Evolutionary conservation across 2,329 filamentous ascomycete species (phyloP).

Genomic region (Sporothrix inflata): DNA sequence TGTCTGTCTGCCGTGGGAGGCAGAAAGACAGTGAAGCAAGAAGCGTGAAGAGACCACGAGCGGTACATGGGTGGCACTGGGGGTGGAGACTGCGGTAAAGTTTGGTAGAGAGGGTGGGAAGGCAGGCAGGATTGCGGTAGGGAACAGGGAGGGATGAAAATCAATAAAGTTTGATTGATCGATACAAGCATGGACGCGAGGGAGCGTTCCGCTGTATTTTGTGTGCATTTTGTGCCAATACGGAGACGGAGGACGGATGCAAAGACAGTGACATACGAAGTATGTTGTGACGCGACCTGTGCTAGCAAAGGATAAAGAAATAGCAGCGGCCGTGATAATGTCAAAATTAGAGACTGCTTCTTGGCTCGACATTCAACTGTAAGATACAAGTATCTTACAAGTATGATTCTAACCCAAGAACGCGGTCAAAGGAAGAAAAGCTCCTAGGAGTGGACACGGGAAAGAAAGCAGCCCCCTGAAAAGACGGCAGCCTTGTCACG

Average conservation of each 20-base stretch:
- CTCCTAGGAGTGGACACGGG: not conserved
- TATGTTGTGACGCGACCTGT: not conserved
- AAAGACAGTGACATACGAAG: not conserved
- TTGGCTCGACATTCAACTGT: too few species aligned
- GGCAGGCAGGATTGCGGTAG: not conserved
- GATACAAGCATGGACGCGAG: not conserved
- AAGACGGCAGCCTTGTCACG: not conserved
- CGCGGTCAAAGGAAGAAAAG: not conserved
- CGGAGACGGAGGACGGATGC: too few species aligned
- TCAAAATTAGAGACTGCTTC: not conserved
- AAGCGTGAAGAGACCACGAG: not conserved
- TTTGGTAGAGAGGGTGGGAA: not conserved
- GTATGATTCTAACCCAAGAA: too few species aligned
- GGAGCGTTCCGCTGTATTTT: not conserved
- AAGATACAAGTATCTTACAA: too few species aligned
- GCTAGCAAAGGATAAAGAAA: not conserved
- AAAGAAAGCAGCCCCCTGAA: conserved; percentile 18
- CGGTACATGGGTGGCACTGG: conserved; percentile 1
- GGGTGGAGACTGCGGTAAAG: not conserved
- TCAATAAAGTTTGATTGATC: conserved; percentile 17
- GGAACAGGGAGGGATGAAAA: not conserved
- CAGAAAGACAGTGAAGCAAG: not conserved
- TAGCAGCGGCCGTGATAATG: not conserved
- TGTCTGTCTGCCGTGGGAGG: not conserved
- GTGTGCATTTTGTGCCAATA: not conserved